Evolutionary conservation across 139 green algal genomes (phyloP).

Genomic region (Diplosphaera chodatii): DNA sequence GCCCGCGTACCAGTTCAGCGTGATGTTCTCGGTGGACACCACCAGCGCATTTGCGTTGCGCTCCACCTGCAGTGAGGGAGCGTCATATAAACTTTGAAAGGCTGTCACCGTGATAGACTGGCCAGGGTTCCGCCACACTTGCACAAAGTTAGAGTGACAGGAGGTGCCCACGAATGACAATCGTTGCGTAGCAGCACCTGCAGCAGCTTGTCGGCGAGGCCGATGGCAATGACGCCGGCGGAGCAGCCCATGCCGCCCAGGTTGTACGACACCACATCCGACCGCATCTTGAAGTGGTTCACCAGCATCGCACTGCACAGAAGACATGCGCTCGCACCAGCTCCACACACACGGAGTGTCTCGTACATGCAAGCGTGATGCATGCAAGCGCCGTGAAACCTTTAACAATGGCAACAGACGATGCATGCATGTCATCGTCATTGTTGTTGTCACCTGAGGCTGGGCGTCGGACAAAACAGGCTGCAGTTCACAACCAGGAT

Average conservation of each 20-base stretch:
- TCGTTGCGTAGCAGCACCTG: too few species aligned
- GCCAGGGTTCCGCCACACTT: too few species aligned
- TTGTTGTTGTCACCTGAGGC: too few species aligned
- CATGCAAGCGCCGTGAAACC: too few species aligned
- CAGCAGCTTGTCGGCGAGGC: slow-evolving; percentile 17
- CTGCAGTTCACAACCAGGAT: slow-evolving; percentile 77
- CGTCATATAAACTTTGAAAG: too few species aligned
- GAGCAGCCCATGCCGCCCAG: slow-evolving; percentile 87
- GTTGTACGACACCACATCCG: background rate
- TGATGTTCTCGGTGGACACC: slow-evolving; percentile 82
- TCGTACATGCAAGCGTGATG: slow-evolving; percentile 25
- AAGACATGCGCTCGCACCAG: background rate
- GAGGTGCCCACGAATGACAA: too few species aligned
- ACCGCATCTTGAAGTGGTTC: slow-evolving; percentile 78
- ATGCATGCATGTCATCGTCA: too few species aligned
- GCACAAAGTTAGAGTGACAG: slow-evolving; percentile 60
- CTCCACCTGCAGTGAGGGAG: slow-evolving; percentile 1
- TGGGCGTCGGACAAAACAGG: slow-evolving; percentile 77
- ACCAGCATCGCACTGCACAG: slow-evolving; percentile 59
- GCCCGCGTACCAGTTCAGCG: slow-evolving; percentile 69
- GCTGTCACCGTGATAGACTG: too few species aligned
- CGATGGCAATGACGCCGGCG: slow-evolving; percentile 82
- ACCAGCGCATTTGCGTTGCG: slow-evolving; percentile 52
- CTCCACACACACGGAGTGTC: too few species aligned
- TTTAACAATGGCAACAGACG: too few species aligned